Base-by-base conservation (phyloP, 352 stramenopile species). In the Globisporangium rhizosaccharum region DNA sequence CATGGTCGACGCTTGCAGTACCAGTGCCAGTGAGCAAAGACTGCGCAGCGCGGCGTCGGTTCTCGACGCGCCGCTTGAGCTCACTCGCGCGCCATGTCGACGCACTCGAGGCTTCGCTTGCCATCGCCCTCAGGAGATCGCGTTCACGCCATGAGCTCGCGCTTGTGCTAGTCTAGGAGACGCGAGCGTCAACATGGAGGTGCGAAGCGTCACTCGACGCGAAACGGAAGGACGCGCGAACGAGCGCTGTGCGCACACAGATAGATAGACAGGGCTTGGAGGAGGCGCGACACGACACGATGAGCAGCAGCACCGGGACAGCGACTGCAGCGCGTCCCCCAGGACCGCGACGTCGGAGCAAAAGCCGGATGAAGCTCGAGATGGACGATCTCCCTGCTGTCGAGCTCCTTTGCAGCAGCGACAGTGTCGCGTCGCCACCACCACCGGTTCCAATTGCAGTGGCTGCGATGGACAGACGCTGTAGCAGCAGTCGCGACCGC, bases 1-100 rank as follows among this genome's bases (percentile, higher is more conserved):
- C 20, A 15, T 49, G 20, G 5, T 36, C 47, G 10, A 6, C 25
- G 18, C 11, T 51, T 15, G 25, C 14, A 14, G 10, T 12, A 39
- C 1, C 33, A 2, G 20, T 15, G 18, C 25, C 17, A 9, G 59
- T 17, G n/a, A 65, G 30, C 15, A 65, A 46, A 28, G 59, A 56
- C 26, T 56, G 59, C 28, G 59, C 59, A 26, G 61, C 56, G 18
- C 25, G 55, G 14, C 62, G 64, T 3, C 73, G 69, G 56, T 90
- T 90, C 20, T 68, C 73, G 18, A 79, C 62, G 15, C 75, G 79
- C 6, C 74, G 63, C 28, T 66, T 63, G 44, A 88, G 65, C 63
- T 90, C 77, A 3, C 54, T 67, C 30, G 77, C 77, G n/a, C 75
- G 75, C 57, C 67, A 71, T 23, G 56, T 30, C 51, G 51, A 58